Base-by-base conservation (phyloP, 2,329 filamentous ascomycete species). In the Trichophyton schoenleinii region DNA sequence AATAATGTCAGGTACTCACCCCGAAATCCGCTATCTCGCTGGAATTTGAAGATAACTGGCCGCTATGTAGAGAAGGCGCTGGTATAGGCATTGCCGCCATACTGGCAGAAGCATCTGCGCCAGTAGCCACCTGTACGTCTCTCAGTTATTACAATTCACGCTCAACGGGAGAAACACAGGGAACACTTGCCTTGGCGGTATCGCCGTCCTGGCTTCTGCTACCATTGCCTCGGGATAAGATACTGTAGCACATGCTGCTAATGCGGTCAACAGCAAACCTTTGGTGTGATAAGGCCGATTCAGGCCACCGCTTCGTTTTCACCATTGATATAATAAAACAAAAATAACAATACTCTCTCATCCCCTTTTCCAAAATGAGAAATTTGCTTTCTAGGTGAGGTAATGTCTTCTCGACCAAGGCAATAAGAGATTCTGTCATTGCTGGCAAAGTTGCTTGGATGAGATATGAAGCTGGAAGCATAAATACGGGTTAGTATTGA, bases 221-320 rank as follows among this genome's bases (percentile, higher is more conserved):
- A 28, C 64, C 63, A 5, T 69, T 67, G 61, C 74, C 70, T 1
- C 69, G 68, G 0, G 67, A 65, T 58, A 75, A 71, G 2, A 75
- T 67, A 15, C 69, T 70, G 57, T 74, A 72, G 2, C 72, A 70
- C 52, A 74, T 71, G 2, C 67, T 65, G 1, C 72, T 67, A 20
- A 76, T 69, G 1, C 72, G 70, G 41, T 75, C 70, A 9, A 74
- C 68, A 0, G 71, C 71, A 36, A 72, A 68, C 18, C 63, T 62
- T 41, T 61, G 59, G 31, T 62, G 59, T 18, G 42, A 34, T 15
- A 55, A 36, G 18, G 49, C 44, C 1, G 59, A 59, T 9, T 61
- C 63, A 3, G 64, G 63, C 60, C 62, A 64, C 22, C 64, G 53
- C 31, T 61, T 63, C 15, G 61, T 62, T 49, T 67, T 68, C 2